Evolutionary conservation across 1,139 yeast genomes (phyloP), one percentile per base, ranked within the genome.

Genomic region (Pichia sp.): DNA sequence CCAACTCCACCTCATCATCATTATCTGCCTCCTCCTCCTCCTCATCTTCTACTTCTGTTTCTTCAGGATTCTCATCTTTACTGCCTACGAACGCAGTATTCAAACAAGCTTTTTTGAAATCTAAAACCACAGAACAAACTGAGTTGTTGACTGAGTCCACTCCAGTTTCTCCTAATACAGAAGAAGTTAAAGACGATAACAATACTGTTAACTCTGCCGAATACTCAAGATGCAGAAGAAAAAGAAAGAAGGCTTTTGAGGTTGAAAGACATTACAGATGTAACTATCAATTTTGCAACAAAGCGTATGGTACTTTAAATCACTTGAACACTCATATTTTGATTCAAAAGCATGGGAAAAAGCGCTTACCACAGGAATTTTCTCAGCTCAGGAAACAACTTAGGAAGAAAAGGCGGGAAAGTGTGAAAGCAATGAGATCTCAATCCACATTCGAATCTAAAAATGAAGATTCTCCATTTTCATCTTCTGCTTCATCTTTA

Each of bases 321-420:
- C 95, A 87, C 68, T 72, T 87, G 51, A 87, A 87, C 67, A 87
- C 92, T 13, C 95, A 87, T 67, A 84, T 87, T 26, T 78, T 80
- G 4, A 79, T 87, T 65, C 88, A 87, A 61, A 80, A 78, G 50
- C 95, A 87, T 66, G 95, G 95, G 6, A 77, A 76, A 52, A 79
- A 87, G 61, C 79, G 89, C 57, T 74, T 79, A 38, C 88, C 89
- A 45, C 82, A 84, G 34, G 93, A 87, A 43, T 56, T 53, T 40
- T 5, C 23, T 5, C 45, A 41, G 16, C 45, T 56, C 10, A 53
- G 58, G 19, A 53, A 45, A 46, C n/a, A 29, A 2, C 16, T 55
- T 5, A 47, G 32, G 29, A n/a, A 26, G 36, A 38, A 19, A 48
- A 49, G 7, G 15, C 31, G 36, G 41, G 36, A 32, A 44, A 8